Base-by-base conservation (phyloP, 116 monocot species). In the Trichopus zeylanicus region DNA sequence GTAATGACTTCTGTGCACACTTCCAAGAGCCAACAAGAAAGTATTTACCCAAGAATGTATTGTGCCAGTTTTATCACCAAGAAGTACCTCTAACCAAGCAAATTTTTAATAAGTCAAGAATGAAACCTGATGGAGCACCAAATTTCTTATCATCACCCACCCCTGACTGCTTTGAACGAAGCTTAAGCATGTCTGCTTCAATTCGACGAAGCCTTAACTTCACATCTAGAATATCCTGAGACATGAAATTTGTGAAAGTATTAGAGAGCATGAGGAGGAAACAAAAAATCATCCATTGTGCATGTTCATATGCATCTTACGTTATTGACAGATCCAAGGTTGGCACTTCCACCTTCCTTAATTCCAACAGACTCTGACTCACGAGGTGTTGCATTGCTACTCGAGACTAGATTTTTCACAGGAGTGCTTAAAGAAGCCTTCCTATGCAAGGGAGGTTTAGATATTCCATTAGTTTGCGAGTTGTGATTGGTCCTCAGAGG, bases 161-260 rank as follows among this genome's bases (percentile, higher is more conserved):
- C 3, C 62, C 37, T 26, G 61, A 53, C 37, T 81, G 80, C 58
- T 83, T 93, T 46, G 84, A 73, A 16, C 79, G 85, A 51, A 88
- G 78, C 62, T 74, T 74, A 51, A 76, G 64, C 84, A 88, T 71
- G 49, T 88, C 66, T 67, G 55, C 70, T 77, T 93, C 74, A 64
- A 88, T 63, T 68, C 88, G 74, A 49, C 31, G 79, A 48, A 88
- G 46, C 53, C 71, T 81, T 62, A 48, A 59, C 46, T 84, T 88
- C 55, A 85, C 39, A 67, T 74, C 76, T n/a, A 72, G 16, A 13
- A 88, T 58, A 66, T 93, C 79, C 92, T 93, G n/a, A 67, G 49
- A 66, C 55, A 0, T 67, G 4, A 51, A 15, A n/a, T 42, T 42
- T 13, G n/a, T 42, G 42, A 15, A 42, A 42, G 42, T 16, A 42